Evolutionary conservation across 768 basidiomycete species (phyloP).

Genomic region (Kwoniella newhampshirensis): DNA sequence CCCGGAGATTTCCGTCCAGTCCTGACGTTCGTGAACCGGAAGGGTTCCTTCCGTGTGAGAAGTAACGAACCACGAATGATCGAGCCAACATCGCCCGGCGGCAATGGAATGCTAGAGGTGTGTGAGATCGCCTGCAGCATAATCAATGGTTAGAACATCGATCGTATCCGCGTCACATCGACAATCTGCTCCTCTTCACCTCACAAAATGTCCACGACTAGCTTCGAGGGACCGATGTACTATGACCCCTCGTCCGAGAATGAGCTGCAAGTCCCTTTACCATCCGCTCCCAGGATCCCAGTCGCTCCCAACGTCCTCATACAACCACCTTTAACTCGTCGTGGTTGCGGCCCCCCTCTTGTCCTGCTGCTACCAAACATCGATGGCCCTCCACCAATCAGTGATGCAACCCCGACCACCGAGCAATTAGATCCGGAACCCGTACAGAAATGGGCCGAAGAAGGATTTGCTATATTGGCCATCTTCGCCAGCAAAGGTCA

Average conservation of each 20-base stretch:
- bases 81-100: no score
- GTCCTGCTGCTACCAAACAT: slow-evolving; percentile 5
- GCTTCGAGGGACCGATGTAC: slow-evolving; percentile 5
- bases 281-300: background rate
- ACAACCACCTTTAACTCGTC: slow-evolving; percentile 10
- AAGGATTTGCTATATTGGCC: slow-evolving; percentile 7
- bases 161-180: no score
- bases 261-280: slow-evolving; percentile 9
- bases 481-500: slow-evolving; percentile 5
- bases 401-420: slow-evolving; percentile 6
- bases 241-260: slow-evolving; percentile 9
- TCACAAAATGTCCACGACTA: slow-evolving; percentile 1
- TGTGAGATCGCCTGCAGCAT: no score
- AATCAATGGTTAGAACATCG: no score
- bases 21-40: no score
- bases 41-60: no score
- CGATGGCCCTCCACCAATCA: background rate
- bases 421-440: slow-evolving; percentile 13
- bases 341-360: slow-evolving; percentile 3
- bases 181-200: no score
- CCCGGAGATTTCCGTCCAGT: no score
- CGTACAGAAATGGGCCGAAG: slow-evolving; percentile 14
- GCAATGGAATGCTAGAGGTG: no score
- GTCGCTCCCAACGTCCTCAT: slow-evolving; percentile 9
- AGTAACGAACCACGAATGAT: no score